Evolutionary conservation across 2,329 filamentous ascomycete genomes (phyloP), one percentile per base, ranked within the genome.

Genomic region (Fusarium sp.): DNA sequence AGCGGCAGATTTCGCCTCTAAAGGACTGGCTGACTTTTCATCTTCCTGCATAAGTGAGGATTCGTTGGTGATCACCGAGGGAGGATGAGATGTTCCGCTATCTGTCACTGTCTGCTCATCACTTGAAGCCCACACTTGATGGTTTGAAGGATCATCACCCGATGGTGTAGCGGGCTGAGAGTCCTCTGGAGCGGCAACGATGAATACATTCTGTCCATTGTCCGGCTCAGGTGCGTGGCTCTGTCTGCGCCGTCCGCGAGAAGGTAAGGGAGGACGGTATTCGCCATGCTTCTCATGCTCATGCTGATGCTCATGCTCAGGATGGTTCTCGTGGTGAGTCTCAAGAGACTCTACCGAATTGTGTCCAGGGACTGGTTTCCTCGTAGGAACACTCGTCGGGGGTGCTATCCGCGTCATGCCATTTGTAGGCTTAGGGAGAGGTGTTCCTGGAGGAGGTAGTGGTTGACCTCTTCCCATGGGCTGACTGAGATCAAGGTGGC

Each of bases 391-490:
- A 35, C 85, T 85, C 66, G 86, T 88, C 22, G 88, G 85, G 24
- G 75, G 76, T 54, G 87, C 88, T 49, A 88, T 87, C 78, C 89
- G 90, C 12, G 89, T 87, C 65, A 85, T 88, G 61, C 86, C 89
- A 41, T 91, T 89, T 2, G 92, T 92, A 47, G 86, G 89, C 5
- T 81, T 79, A 10, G 95, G 94, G 3, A 97, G 86, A 7, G 95
- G 94, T 49, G 89, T 91, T 5, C 94, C 95, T 6, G 93, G 93
- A 14, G 94, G 94, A 52, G 94, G 94, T 24, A 97, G 85, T 3
- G 94, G 94, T 75, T 93, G 92, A 0, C 94, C 94, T 44, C 94
- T 89, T 3, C 95, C 95, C 85, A 97, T 94, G 5, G 94, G 94
- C 76, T 94, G 89, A 73, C 81, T 83, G 67, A 88, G 74, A 82